Percentiles rank a stretch among this genome's conserved stretches.
These are phyloP conservation scores for Antitrichia curtipendula DNA, from an alignment of 225 moss, liverwort and hornwort genomes.

Conservation along the genomic window DNA sequence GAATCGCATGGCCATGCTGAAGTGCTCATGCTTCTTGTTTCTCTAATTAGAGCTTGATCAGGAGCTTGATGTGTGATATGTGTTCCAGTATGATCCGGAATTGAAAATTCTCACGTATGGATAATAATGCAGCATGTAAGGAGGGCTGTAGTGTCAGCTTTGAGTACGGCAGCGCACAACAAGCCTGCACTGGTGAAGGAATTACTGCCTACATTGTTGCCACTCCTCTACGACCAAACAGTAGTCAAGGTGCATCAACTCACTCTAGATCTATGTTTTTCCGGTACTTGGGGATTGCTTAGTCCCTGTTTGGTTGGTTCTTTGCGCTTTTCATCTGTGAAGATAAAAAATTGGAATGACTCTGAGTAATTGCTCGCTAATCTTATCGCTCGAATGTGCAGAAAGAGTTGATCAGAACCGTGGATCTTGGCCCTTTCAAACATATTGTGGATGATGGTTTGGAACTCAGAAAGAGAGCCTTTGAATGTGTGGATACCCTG, in stretches of 20 bases:
- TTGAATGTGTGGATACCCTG: constrained; percentile 98
- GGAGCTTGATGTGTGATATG: too few species aligned
- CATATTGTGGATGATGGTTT: constrained; percentile 97
- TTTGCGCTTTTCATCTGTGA: neutral
- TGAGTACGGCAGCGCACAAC: constrained; percentile 96
- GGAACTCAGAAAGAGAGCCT: constrained; percentile 95
- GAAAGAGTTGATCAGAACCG: constrained; percentile 98
- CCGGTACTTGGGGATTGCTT: neutral
- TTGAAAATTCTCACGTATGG: neutral
- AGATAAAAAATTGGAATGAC: neutral
- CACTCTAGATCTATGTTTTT: neutral
- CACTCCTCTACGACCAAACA: constrained; percentile 96
- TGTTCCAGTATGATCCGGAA: neutral
- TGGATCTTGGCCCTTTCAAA: constrained; percentile 98
- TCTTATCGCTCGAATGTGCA: constrained; percentile 21
- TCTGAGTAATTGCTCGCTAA: neutral
- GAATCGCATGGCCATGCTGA: neutral
- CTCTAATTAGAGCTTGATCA: too few species aligned
- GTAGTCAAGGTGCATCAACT: constrained; percentile 67
- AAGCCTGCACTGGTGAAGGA: constrained; percentile 95
- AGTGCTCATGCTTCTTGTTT: neutral
- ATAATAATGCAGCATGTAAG: constrained; percentile 78
- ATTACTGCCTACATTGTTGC: constrained; percentile 74
- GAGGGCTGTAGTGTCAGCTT: constrained; percentile 93
- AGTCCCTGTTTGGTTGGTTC: neutral